A percentile compares a stretch with the other conserved stretches of the same genome.
phyloP scores from a whole-genome alignment of 2,329 filamentous ascomycete species.

The Catunica adiposa region DNA sequence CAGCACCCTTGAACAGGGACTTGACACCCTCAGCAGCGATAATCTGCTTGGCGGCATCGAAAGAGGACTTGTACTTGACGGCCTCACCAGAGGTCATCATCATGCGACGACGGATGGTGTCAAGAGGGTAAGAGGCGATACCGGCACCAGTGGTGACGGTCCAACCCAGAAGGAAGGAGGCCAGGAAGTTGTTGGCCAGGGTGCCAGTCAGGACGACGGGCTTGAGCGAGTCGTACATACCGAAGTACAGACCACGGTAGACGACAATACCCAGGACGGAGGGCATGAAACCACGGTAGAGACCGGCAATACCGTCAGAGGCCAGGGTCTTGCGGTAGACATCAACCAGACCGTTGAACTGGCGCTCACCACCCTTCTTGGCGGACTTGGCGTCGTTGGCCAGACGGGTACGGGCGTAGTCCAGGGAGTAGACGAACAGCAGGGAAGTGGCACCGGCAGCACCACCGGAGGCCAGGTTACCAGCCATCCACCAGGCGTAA shows the following conservation, averaged over 20 bases:
- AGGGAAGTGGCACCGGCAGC: constrained; percentile 99
- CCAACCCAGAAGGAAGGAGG: constrained; percentile 98
- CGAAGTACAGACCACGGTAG: constrained; percentile 99
- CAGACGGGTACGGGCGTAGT: constrained; percentile 99
- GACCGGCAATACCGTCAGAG: constrained; percentile 95
- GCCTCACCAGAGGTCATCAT: constrained; percentile 98
- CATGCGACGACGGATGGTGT: constrained; percentile 99
- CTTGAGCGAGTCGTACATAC: constrained; percentile 99
- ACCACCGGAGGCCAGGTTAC: constrained; percentile 99
- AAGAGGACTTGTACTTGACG: constrained; percentile 97
- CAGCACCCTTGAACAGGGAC: constrained; percentile 99
- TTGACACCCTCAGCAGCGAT: constrained; percentile 92
- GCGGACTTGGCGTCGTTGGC: constrained; percentile 99
- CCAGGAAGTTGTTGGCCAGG: constrained; percentile 97
- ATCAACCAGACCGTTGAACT: constrained; percentile 99
- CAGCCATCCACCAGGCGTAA: constrained; percentile 96
- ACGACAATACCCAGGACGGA: constrained; percentile 98
- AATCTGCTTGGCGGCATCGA: constrained; percentile 94
- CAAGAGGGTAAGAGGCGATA: constrained; percentile 99
- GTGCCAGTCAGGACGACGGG: constrained; percentile 80
- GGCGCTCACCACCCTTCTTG: constrained; percentile 91
- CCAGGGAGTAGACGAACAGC: constrained; percentile 99
- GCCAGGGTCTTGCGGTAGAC: constrained; percentile 99
- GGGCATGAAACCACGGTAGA: constrained; percentile 99
- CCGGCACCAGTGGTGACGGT: constrained; percentile 98